Evolutionary conservation across 2,329 filamentous ascomycete genomes (phyloP).

Genomic region (Cryphonectria nitschkei): DNA sequence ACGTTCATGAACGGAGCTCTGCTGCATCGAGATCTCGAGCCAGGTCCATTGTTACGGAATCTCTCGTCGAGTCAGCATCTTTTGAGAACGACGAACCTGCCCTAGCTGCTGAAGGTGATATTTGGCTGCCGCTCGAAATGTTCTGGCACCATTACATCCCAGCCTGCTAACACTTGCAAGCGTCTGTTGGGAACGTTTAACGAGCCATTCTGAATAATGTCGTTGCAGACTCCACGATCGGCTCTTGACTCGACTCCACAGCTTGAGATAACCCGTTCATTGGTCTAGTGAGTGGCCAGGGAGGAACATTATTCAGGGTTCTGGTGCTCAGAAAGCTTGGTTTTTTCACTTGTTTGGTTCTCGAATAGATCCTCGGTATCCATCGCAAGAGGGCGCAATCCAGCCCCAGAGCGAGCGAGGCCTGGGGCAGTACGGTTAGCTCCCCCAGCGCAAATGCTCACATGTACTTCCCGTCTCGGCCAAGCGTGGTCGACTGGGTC

Average conservation of each 20-base stretch:
- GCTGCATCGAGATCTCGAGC: background rate
- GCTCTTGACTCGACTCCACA: background rate
- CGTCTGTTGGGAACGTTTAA: background rate
- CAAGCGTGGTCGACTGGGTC: slow-evolving; percentile 18
- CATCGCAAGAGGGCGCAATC: background rate
- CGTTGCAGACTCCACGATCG: background rate
- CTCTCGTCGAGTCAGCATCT: background rate
- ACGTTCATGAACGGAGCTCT: background rate
- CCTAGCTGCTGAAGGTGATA: background rate
- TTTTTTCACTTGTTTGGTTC: background rate
- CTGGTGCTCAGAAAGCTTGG: background rate
- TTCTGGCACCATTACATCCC: background rate
- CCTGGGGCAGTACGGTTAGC: background rate
- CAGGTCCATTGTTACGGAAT: background rate
- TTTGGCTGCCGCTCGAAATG: background rate
- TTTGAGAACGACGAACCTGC: background rate
- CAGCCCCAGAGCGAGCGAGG: background rate
- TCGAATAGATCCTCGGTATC: background rate
- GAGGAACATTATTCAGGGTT: background rate
- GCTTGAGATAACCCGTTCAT: background rate
- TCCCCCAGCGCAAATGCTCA: slow-evolving; percentile 13
- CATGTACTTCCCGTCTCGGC: slow-evolving; percentile 21
- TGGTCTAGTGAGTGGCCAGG: background rate
- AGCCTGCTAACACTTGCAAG: background rate
- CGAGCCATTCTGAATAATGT: background rate